Evolutionary conservation across 805 yeast species (phyloP), one percentile per base, ranked within the genome.

Genomic region (Metschnikowia similis): DNA sequence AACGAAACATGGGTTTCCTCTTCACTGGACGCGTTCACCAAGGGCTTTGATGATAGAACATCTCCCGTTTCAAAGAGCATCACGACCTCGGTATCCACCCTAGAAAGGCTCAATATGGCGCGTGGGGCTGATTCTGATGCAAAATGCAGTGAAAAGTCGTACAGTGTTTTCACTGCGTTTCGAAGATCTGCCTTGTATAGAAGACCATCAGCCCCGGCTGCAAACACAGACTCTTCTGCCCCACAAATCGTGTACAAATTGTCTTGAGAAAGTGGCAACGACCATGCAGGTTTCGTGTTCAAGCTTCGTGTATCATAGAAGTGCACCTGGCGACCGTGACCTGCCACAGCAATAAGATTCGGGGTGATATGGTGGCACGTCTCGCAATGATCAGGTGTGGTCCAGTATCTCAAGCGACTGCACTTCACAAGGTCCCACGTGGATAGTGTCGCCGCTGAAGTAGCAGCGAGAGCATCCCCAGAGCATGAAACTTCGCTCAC

Each of bases 141-240:
- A n/a, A 16, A 16, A 34, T 13, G 14, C 26, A 14, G 32, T 8
- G 14, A 11, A 35, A 35, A 27, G n/a, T 35, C 39, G 28, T 27
- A 43, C 27, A 27, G 32, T 16, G 31, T 16, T 27, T 35, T 43
- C 13, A 10, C 26, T 4, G 40, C 39, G 13, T 35, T 48, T 39
- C 61, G 61, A 17, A 57, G 47, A 34, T 57, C 61, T 27, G 54
- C 49, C 13, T 50, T 35, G 43, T 56, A 48, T 13, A 57, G 35
- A 31, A 39, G 27, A n/a, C 61, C 61, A 30, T 56, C 57, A 11
- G 59, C 61, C 9, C 61, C 61, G 14, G 48, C 59, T 31, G 51
- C 36, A 29, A 40, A 52, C 5, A 57, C 35, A 27, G 46, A 32
- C 26, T 37, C 17, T 9, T 28, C 56, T 32, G 39, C 48, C 43